phyloP scores from a whole-genome alignment of 2,329 filamentous ascomycete genomes.

The Simplicillium aogashimaense region DNA sequence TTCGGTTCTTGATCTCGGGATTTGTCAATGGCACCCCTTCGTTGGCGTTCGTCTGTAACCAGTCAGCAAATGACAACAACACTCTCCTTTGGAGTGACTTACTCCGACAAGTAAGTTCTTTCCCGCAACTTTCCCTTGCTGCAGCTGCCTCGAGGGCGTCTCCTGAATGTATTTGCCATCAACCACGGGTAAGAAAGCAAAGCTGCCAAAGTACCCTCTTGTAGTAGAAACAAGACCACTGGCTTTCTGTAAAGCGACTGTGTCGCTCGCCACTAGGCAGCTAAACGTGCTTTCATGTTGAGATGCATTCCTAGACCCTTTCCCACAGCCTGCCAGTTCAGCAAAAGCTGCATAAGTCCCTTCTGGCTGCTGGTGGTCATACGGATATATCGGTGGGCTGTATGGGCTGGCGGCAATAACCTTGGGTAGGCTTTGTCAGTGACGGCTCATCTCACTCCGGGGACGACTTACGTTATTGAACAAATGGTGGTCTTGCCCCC shows the following conservation, averaged over 20 bases:
- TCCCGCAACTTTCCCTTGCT: too few species aligned
- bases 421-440: not conserved
- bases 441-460: too few species aligned
- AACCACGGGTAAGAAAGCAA: too few species aligned
- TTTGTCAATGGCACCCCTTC: constrained; percentile 27
- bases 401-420: constrained; percentile 33
- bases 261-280: constrained; percentile 23
- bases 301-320: not conserved
- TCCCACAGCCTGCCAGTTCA: constrained; percentile 19
- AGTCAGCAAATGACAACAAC: constrained; percentile 3
- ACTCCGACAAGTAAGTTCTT: too few species aligned
- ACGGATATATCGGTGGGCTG: constrained; percentile 40
- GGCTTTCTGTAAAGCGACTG: constrained; percentile 22
- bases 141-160: too few species aligned
- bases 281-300: constrained; percentile 17
- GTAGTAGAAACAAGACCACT: constrained; percentile 18
- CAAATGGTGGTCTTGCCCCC: constrained; percentile 27
- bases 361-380: constrained; percentile 17
- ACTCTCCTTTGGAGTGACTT: too few species aligned
- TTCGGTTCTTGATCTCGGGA: constrained; percentile 19
- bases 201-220: constrained; percentile 8
- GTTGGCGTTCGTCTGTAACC: constrained; percentile 22
- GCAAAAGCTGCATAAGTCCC: constrained; percentile 22
- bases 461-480: constrained; percentile 26
- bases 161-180: too few species aligned